These are phyloP conservation scores for Syzygium aromaticum DNA, from an alignment of 345 rosid genomes.

Conservation along the genomic window DNA sequence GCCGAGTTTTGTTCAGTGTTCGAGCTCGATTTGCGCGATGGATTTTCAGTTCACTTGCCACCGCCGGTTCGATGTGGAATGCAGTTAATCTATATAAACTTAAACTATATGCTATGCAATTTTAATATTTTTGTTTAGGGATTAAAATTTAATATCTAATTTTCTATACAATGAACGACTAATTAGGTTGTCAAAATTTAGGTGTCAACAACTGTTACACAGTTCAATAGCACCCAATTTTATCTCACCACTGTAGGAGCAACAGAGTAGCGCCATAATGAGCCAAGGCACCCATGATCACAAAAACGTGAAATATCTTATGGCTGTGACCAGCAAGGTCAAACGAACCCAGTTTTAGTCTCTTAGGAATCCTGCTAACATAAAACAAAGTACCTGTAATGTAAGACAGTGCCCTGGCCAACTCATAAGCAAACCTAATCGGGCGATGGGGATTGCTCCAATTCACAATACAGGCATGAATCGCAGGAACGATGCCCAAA, in stretches of 20 bases:
- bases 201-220: too few species aligned
- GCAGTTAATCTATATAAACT: too few species aligned
- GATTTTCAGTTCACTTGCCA: too few species aligned
- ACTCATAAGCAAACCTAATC: conserved; percentile 46
- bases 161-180: too few species aligned
- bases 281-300: conserved; percentile 78
- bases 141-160: too few species aligned
- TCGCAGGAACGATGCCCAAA: conserved; percentile 60
- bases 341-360: not conserved
- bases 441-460: conserved; percentile 47
- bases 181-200: too few species aligned
- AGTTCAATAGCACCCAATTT: conserved; percentile 28
- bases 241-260: conserved; percentile 73
- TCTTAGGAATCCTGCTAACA: not conserved
- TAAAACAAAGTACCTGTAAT: conserved; percentile 40
- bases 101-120: too few species aligned
- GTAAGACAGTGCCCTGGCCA: conserved; percentile 70
- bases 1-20: too few species aligned
- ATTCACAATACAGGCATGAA: conserved; percentile 51
- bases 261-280: conserved; percentile 42
- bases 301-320: conserved; percentile 9
- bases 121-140: too few species aligned
- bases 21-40: too few species aligned
- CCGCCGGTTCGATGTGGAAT: too few species aligned
- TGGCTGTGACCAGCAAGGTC: not conserved